Conservation (phyloP, 345 rosid species). For the Brassica incana region DNA sequence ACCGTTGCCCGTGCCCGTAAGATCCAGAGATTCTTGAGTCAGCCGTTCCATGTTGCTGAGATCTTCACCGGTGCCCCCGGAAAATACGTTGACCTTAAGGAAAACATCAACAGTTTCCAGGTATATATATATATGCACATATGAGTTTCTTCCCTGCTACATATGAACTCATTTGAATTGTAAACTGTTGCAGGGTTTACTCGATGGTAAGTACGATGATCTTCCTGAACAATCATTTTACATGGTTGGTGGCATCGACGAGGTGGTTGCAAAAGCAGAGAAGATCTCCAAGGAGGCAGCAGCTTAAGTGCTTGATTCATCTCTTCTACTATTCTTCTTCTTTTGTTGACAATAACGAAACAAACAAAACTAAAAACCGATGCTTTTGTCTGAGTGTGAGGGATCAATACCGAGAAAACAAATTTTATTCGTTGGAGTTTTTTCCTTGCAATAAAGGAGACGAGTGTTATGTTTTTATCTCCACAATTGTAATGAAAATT, state of each 20-base stretch:
- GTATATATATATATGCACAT: slow-evolving; percentile 25
- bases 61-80: slow-evolving; percentile 99
- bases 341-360: slow-evolving; percentile 37
- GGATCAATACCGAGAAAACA: slow-evolving; percentile 1
- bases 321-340: background rate
- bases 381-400: slow-evolving; percentile 31
- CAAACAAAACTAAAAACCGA: slow-evolving; percentile 3
- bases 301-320: slow-evolving; percentile 19
- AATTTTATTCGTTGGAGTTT: background rate
- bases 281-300: slow-evolving; percentile 41
- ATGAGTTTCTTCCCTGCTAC: background rate
- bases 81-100: slow-evolving; percentile 94
- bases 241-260: slow-evolving; percentile 65
- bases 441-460: slow-evolving; percentile 21
- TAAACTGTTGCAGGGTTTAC: slow-evolving; percentile 26
- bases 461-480: too few species aligned
- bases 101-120: slow-evolving; percentile 93
- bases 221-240: slow-evolving; percentile 61
- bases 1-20: slow-evolving; percentile 98
- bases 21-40: slow-evolving; percentile 95
- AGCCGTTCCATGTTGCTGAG: slow-evolving; percentile 99
- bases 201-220: slow-evolving; percentile 43
- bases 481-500: too few species aligned
- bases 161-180: background rate
- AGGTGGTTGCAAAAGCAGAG: slow-evolving; percentile 54